phyloP scores from a whole-genome alignment of 2,329 filamentous ascomycete genomes.

The Cladosporium oxysporum region DNA sequence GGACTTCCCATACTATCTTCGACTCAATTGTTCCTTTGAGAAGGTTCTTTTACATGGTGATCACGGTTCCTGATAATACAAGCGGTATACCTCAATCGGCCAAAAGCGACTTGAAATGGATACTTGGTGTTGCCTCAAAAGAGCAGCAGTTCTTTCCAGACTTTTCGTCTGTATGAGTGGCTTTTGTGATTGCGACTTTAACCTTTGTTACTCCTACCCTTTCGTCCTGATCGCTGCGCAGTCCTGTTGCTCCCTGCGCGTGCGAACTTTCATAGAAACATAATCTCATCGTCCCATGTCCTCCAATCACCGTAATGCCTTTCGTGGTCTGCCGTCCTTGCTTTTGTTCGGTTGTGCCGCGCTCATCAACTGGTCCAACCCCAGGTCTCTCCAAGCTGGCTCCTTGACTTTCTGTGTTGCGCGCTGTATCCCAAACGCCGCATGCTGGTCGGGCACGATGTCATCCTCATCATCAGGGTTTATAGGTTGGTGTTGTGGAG shows the following conservation, averaged over 20 bases:
- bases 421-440: conserved; percentile 80
- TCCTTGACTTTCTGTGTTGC: conserved; percentile 73
- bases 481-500: conserved; percentile 74
- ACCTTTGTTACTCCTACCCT: background rate
- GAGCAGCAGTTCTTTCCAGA: background rate
- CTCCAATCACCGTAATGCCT: conserved; percentile 11
- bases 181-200: background rate
- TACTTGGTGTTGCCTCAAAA: background rate
- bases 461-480: conserved; percentile 90
- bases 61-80: background rate
- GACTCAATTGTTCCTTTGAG: background rate
- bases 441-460: conserved; percentile 84
- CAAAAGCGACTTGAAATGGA: background rate
- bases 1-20: background rate
- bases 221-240: background rate
- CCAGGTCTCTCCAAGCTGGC: conserved; percentile 76
- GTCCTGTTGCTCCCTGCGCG: background rate
- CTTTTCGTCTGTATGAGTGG: background rate
- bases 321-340: conserved; percentile 15
- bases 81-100: background rate
- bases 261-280: background rate
- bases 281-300: background rate
- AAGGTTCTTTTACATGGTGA: background rate
- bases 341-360: conserved; percentile 53
- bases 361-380: conserved; percentile 69